Conservation (phyloP, 345 rosid genomes). For the Corymbia maculata region DNA sequence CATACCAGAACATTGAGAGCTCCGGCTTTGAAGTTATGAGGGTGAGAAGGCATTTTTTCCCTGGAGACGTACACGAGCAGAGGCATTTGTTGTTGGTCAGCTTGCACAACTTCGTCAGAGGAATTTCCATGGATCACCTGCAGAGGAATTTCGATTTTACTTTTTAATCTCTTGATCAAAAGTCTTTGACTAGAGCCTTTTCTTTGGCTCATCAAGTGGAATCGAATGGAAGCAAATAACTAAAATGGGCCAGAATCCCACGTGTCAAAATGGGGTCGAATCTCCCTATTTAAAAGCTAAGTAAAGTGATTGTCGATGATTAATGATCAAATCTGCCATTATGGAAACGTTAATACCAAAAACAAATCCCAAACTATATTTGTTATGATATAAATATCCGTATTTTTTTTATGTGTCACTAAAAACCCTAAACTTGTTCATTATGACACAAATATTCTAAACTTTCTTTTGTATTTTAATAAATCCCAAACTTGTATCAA, state of each 20-base stretch:
- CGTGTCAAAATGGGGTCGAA: not conserved
- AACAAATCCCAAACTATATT: not conserved
- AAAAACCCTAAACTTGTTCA: not conserved
- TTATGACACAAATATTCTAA: not conserved
- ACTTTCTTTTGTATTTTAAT: not conserved
- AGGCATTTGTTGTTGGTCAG: slow-evolving; percentile 9
- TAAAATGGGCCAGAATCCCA: not conserved
- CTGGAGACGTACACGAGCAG: slow-evolving; percentile 34
- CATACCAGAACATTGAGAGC: slow-evolving; percentile 44
- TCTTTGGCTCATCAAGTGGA: not conserved
- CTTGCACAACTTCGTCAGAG: not conserved
- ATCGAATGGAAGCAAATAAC: not conserved
- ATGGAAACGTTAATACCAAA: too few relatives aligned
- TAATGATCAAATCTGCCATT: not conserved
- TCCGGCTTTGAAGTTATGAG: slow-evolving; percentile 44
- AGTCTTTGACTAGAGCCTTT: not conserved
- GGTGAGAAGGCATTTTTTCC: slow-evolving; percentile 27
- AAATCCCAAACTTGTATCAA: too few relatives aligned
- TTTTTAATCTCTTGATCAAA: not conserved
- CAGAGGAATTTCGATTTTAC: not conserved
- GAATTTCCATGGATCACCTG: not conserved
- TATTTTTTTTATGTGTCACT: not conserved
- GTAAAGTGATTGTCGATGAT: not conserved
- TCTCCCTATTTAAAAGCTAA: too few relatives aligned
- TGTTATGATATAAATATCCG: too few relatives aligned